These are phyloP conservation scores for Ophiocordyceps polyrhachis-furcata DNA, from an alignment of 2,329 filamentous ascomycete genomes.

Conservation along the genomic window DNA sequence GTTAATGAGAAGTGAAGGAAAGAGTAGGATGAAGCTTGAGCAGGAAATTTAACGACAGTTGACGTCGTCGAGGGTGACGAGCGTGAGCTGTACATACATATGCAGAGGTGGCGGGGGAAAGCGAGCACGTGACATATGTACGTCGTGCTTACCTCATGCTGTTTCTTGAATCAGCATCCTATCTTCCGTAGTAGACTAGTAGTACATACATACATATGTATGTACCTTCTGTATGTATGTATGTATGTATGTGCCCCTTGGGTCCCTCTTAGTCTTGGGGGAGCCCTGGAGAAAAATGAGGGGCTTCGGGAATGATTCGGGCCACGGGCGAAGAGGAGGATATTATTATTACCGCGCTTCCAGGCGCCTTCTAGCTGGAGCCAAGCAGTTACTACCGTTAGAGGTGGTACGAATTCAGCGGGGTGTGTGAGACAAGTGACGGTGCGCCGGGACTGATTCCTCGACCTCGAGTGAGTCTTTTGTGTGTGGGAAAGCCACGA, in stretches of 20 bases:
- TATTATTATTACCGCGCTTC: not conserved
- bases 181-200: too few relatives aligned
- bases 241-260: too few relatives aligned
- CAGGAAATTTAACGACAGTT: not conserved
- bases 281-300: too few relatives aligned
- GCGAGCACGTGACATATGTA: not conserved
- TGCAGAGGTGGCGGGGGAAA: not conserved
- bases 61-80: not conserved
- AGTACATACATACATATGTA: too few relatives aligned
- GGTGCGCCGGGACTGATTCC: constrained; percentile 1
- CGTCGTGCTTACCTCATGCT: not conserved
- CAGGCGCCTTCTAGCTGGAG: not conserved
- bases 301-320: too few relatives aligned
- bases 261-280: too few relatives aligned
- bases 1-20: too few relatives aligned
- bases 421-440: constrained; percentile 1
- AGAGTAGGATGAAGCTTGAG: too few relatives aligned
- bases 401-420: not conserved
- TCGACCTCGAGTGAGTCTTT: not conserved
- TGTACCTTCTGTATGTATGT: too few relatives aligned
- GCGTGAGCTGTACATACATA: too few relatives aligned
- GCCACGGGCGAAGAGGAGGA: too few relatives aligned
- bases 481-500: too few relatives aligned
- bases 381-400: not conserved
- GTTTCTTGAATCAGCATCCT: not conserved